Base-by-base conservation (phyloP, 1,139 yeast genomes). In the Scheffersomyces cryptocercus region DNA sequence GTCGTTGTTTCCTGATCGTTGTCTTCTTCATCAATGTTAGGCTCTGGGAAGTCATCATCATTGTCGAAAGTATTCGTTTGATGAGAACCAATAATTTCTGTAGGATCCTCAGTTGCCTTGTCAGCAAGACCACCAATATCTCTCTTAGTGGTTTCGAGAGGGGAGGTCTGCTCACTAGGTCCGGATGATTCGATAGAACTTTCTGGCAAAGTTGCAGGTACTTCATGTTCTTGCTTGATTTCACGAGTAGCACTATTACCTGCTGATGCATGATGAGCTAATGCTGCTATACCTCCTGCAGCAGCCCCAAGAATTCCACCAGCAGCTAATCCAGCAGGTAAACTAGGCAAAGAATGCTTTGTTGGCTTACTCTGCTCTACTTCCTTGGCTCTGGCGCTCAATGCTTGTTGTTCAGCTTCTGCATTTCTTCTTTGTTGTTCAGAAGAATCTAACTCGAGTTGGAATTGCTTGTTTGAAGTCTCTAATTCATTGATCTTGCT, bases 291-390 rank as follows among this genome's bases (percentile, higher is more conserved):
- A 36, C 61, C 58, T 24, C 56, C 62, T 26, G 58, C 58, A 15
- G 55, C 66, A 30, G 59, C 65, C 14, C 60, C 65, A 26, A 60
- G 62, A 31, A 62, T 67, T 31, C 64, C 68, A 13, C 62, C 70
- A 20, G 58, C 52, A 14, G 56, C 55, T 34, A 50, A 32, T 38
- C 40, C 40, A 16, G 47, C 38, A 20, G 46, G 34, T 20, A 34
- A 20, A 29, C 51, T 13, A n/a, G 40, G 26, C 3, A 16, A 13
- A 3, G 38, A 24, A 16, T 38, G 41, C 34, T 35, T 28, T 14
- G 36, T 29, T 9, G 40, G 36, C 15, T 37, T 56, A 29, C 43
- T 54, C 28, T 61, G 55, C 6, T 65, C 70, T 13, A 48, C 53
- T 57, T 47, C 11, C 58, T 57, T 52, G 45, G 58, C 68, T 37